These are phyloP conservation scores for Coprinopsis strossmayeri DNA, from an alignment of 768 basidiomycete species.

Conservation along the genomic window DNA sequence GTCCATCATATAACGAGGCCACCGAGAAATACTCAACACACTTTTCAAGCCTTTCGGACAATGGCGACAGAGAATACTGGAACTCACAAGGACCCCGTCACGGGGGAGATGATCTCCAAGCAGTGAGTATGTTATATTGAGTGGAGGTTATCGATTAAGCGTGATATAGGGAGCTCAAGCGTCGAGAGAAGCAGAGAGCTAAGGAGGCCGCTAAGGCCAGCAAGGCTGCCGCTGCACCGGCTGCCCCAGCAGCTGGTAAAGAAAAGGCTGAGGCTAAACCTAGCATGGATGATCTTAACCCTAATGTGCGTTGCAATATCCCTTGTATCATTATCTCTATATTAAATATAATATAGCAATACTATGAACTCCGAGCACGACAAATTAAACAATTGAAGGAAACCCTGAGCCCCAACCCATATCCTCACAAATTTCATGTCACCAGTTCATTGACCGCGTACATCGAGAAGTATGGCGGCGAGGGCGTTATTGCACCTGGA, in stretches of 20 bases:
- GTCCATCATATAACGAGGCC: slow-evolving; percentile 9
- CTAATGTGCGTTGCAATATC: slow-evolving; percentile 59
- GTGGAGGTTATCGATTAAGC: slow-evolving; percentile 8
- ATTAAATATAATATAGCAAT: slow-evolving; percentile 61
- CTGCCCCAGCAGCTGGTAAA: slow-evolving; percentile 31
- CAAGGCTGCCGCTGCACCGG: slow-evolving; percentile 35
- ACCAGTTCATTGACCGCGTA: slow-evolving; percentile 66
- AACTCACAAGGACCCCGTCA: slow-evolving; percentile 73
- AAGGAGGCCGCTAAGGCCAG: slow-evolving; percentile 75
- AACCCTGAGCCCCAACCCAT: slow-evolving; percentile 85
- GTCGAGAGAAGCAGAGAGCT: slow-evolving; percentile 80
- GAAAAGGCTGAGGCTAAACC: slow-evolving; percentile 35
- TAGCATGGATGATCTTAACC: slow-evolving; percentile 82
- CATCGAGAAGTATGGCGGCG: slow-evolving; percentile 64
- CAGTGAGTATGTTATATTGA: slow-evolving; percentile 43
- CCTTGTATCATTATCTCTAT: slow-evolving; percentile 1
- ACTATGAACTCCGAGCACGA: slow-evolving; percentile 88
- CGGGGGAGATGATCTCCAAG: slow-evolving; percentile 97
- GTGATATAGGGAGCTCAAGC: slow-evolving; percentile 79
- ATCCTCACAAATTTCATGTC: slow-evolving; percentile 99
- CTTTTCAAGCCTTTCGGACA: slow-evolving; percentile 20
- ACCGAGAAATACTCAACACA: slow-evolving; percentile 9
- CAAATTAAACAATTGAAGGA: slow-evolving; percentile 82
- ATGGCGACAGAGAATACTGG: slow-evolving; percentile 42
- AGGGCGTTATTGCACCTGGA: slow-evolving; percentile 65